These are phyloP conservation scores for Endocarpon pusillum DNA, from an alignment of 495 filamentous ascomycete species.

Conservation along the genomic window DNA sequence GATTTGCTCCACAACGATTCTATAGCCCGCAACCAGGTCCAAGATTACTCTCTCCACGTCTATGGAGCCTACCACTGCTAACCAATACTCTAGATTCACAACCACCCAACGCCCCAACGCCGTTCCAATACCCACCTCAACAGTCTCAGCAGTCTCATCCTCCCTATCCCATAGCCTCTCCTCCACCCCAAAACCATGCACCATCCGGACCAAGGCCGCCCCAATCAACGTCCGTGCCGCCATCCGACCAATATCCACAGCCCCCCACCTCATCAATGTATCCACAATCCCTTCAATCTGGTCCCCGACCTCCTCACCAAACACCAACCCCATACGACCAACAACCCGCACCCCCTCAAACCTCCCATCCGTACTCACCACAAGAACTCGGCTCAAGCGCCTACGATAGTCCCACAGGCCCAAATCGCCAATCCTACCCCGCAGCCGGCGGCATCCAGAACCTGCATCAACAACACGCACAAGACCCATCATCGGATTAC, in stretches of 20 bases:
- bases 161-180: no score
- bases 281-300: slow-evolving; percentile 15
- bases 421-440: slow-evolving; percentile 30
- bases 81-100: slow-evolving; percentile 13
- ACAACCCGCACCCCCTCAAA: slow-evolving; percentile 32
- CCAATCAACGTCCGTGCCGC: no score
- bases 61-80: slow-evolving; percentile 15
- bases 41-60: no score
- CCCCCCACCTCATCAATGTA: slow-evolving; percentile 14
- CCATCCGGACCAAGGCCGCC: no score
- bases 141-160: slow-evolving; percentile 10
- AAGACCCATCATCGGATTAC: slow-evolving; percentile 28
- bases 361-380: slow-evolving; percentile 51
- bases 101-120: slow-evolving; percentile 10
- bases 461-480: slow-evolving; percentile 23
- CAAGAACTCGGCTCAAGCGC: slow-evolving; percentile 74
- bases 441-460: slow-evolving; percentile 10
- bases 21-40: slow-evolving; percentile 39
- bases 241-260: no score
- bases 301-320: slow-evolving; percentile 17
- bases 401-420: slow-evolving; percentile 63
- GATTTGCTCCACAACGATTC: slow-evolving; percentile 46
- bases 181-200: no score
- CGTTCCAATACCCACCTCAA: slow-evolving; percentile 18
- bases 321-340: not conserved